Percentiles rank a stretch among this genome's conserved stretches.
Evolutionary conservation across 1,139 yeast species (phyloP).

Genomic region (Petasospora fabianii): DNA sequence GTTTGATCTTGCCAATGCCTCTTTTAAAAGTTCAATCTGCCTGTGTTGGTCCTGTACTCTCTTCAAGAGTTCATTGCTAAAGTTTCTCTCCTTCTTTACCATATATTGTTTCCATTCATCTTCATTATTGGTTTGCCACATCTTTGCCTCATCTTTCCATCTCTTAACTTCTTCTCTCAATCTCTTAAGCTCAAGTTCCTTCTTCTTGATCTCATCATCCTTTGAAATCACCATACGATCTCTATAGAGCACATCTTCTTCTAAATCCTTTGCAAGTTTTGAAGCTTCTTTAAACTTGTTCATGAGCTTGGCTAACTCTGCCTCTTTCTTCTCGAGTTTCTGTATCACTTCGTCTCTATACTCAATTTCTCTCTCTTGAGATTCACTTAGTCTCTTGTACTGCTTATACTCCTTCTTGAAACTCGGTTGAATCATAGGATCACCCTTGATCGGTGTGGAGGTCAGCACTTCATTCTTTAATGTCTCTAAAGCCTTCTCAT

Average conservation of each 20-base stretch:
- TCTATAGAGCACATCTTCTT: slow-evolving; percentile 27
- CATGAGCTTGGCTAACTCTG: slow-evolving; percentile 5
- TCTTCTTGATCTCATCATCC: slow-evolving; percentile 23
- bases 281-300: slow-evolving; percentile 9
- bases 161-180: slow-evolving; percentile 11
- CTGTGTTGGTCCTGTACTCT: slow-evolving; percentile 24
- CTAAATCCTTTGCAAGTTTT: slow-evolving; percentile 13
- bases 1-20: slow-evolving; percentile 13
- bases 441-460: slow-evolving; percentile 12
- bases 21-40: slow-evolving; percentile 17
- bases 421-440: slow-evolving; percentile 15
- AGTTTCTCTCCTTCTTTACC: slow-evolving; percentile 18
- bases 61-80: slow-evolving; percentile 26
- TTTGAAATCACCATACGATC: slow-evolving; percentile 28
- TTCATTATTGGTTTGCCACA: slow-evolving; percentile 13
- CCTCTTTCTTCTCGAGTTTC: slow-evolving; percentile 15
- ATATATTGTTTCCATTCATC: slow-evolving; percentile 9
- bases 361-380: slow-evolving; percentile 23
- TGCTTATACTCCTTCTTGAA: slow-evolving; percentile 22
- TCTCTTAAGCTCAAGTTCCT: too few relatives aligned
- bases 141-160: slow-evolving; percentile 15
- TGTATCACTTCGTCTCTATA: slow-evolving; percentile 26
- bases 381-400: slow-evolving; percentile 19
- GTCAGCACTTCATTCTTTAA: slow-evolving; percentile 6
- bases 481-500: slow-evolving; percentile 4